A percentile compares a stretch with the other conserved stretches of the same genome.
phyloP scores from a whole-genome alignment of 2,329 filamentous ascomycete species.

The Cryphonectria carpinicola region DNA sequence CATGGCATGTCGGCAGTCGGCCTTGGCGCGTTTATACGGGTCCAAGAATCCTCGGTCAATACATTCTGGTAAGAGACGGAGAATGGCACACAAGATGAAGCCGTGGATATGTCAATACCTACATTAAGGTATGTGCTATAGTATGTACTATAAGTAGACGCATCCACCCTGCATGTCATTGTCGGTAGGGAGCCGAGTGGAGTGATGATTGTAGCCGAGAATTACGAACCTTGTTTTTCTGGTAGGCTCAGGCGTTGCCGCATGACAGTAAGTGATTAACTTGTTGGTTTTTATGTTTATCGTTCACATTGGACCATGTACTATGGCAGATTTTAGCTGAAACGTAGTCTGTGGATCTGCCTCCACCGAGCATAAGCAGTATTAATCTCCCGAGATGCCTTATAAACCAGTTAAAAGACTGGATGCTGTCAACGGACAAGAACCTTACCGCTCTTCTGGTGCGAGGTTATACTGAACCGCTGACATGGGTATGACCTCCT shows the following conservation, averaged over 20 bases:
- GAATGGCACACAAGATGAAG: not conserved
- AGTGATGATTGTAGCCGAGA: not conserved
- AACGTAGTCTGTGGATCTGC: not conserved
- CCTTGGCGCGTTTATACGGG: not conserved
- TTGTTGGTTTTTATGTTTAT: not conserved
- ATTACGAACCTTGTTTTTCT: not conserved
- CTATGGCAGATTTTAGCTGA: not conserved
- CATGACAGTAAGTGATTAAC: not conserved
- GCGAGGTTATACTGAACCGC: not conserved
- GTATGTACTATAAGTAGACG: not conserved
- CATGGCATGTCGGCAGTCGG: slow-evolving; percentile 1
- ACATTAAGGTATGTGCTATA: not conserved
- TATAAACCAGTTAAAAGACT: not conserved
- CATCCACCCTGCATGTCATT: not conserved
- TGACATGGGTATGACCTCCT: too few species aligned
- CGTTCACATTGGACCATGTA: not conserved
- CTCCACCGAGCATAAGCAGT: not conserved
- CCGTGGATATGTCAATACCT: not conserved
- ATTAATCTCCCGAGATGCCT: not conserved
- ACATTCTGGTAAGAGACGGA: slow-evolving; percentile 8
- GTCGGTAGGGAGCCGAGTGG: not conserved
- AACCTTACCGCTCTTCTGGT: not conserved
- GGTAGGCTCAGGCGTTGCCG: not conserved
- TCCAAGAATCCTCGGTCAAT: not conserved
- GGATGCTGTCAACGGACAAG: not conserved